Evolutionary conservation across 139 green algal genomes (phyloP), one percentile per base, ranked within the genome.

Genomic region (Tetraselmis striata): DNA sequence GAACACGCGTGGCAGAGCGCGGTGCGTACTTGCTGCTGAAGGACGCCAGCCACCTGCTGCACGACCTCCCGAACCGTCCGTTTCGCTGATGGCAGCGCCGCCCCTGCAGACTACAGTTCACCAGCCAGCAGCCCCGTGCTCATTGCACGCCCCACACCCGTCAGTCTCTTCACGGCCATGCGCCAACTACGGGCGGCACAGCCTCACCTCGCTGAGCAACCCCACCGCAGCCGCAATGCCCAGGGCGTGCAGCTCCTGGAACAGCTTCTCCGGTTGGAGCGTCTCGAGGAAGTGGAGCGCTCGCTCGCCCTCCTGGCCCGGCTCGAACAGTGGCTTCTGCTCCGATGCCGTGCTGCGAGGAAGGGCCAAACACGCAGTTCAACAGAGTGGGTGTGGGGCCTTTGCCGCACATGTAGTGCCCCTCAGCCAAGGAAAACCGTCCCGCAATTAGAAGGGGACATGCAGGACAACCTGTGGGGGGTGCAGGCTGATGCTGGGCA

Each of bases 211-310:
- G 11, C 11, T 18, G 45, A 97, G 90, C 82, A 93, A 67, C 31
- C 77, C 82, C 30, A 87, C 76, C 0, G 90, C 86, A 0, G 83
- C 81, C 22, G 84, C 81, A 24, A 93, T 32, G 0, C 82, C 92
- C 2, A 89, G 59, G 1, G 87, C 85, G 32, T 94, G 83, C 79
- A 97, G 88, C 81, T 92, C 87, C 2, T 87, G 79, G 59, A 91
- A 93, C 30, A 94, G 81, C 23, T 81, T 83, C 0, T 26, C 75
- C 5, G 92, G 91, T 0, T 83, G 81, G 25, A 95, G 77, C 0
- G 91, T 95, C 79, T 97, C 93, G 76, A 96, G 79, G 28, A 89
- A 92, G 82, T 97, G 92, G 45, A 97, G 83, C 24, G 89, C 91
- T 0, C 89, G 85, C 87, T 97, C 94, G 22, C 91, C 94, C 79